A percentile compares a stretch with the other conserved stretches of the same genome.
Evolutionary conservation across 1,139 yeast species (phyloP).

Genomic region (Magnusiomyces suaveolens): DNA sequence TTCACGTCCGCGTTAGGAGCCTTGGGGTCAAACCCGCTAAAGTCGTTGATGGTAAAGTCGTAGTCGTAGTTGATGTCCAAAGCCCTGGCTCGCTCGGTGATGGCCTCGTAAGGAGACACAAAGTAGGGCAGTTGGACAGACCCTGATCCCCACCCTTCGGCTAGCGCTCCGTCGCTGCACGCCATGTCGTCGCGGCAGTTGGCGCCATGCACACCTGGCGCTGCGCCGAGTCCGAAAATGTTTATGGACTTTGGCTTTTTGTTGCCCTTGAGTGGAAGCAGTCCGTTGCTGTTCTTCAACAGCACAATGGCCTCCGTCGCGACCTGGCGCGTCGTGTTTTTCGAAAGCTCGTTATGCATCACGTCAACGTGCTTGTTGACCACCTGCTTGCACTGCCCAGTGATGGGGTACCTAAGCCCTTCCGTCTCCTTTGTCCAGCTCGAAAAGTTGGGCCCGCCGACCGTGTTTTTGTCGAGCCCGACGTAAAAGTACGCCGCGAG

Average conservation of each 20-base stretch:
- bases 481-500: conserved; percentile 46
- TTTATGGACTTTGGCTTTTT: conserved; percentile 42
- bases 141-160: conserved; percentile 41
- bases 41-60: conserved; percentile 35
- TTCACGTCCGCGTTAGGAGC: conserved; percentile 46
- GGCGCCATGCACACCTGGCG: conserved; percentile 32
- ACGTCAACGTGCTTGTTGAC: conserved; percentile 47
- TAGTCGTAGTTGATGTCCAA: conserved; percentile 19
- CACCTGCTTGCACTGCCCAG: conserved; percentile 40
- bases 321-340: conserved; percentile 43
- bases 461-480: conserved; percentile 24
- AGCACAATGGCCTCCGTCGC: conserved; percentile 51
- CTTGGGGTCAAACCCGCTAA: conserved; percentile 39
- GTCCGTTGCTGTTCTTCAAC: conserved; percentile 43
- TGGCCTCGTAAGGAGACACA: conserved; percentile 40
- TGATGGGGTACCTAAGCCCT: conserved; percentile 41
- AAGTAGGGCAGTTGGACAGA: conserved; percentile 46
- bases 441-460: conserved; percentile 47
- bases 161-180: conserved; percentile 27
- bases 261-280: conserved; percentile 46
- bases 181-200: conserved; percentile 28
- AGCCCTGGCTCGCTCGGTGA: conserved; percentile 17
- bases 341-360: conserved; percentile 42
- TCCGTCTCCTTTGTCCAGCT: conserved; percentile 51
- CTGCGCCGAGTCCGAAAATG: conserved; percentile 33